Evolutionary conservation across 2,329 filamentous ascomycete species (phyloP).

Genomic region (Colletotrichum abscissum): DNA sequence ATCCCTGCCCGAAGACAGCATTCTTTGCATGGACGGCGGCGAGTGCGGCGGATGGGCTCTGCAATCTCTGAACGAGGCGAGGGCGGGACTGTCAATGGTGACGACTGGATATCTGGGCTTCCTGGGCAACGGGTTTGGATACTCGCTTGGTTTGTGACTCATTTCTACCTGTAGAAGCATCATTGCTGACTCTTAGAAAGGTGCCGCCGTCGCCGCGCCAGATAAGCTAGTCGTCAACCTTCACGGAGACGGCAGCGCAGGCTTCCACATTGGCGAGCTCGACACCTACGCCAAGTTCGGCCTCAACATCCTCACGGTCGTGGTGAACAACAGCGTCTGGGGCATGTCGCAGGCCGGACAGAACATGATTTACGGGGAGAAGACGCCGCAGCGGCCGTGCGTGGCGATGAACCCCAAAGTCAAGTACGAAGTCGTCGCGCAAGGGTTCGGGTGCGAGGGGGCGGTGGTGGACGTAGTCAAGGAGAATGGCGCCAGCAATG

Average conservation of each 20-base stretch:
- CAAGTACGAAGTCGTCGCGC: conserved; percentile 10
- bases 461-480: conserved; percentile 10
- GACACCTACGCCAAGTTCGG: conserved; percentile 23
- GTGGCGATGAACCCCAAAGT: conserved; percentile 19
- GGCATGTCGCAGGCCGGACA: conserved; percentile 26
- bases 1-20: conserved; percentile 5
- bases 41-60: conserved; percentile 17
- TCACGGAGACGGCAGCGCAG: conserved; percentile 19
- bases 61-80: conserved; percentile 15
- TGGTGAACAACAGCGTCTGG: conserved; percentile 23
- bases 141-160: conserved; percentile 5
- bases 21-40: conserved; percentile 15
- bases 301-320: conserved; percentile 17
- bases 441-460: conserved; percentile 13
- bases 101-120: conserved; percentile 14
- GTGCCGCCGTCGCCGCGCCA: conserved; percentile 16
- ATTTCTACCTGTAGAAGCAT: not conserved
- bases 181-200: not conserved
- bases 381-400: conserved; percentile 19
- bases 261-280: conserved; percentile 23
- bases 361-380: conserved; percentile 18
- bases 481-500: not conserved
- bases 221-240: conserved; percentile 18
- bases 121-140: conserved; percentile 19
- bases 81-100: conserved; percentile 1